These are phyloP conservation scores for Stemphylium beticola DNA, from an alignment of 2,329 filamentous ascomycete species.

Conservation along the genomic window DNA sequence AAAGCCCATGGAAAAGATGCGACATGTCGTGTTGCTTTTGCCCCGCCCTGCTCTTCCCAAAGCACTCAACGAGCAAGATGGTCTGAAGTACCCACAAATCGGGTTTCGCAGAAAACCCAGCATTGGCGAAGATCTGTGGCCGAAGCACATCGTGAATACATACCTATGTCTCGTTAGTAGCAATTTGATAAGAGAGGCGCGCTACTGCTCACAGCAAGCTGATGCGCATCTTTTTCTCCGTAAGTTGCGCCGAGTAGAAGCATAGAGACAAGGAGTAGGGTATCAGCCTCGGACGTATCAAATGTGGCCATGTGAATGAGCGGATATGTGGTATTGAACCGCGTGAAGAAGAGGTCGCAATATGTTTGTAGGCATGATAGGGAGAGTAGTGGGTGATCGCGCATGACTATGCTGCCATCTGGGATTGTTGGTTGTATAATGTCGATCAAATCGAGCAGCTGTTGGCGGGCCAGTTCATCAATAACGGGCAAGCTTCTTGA, in stretches of 20 bases:
- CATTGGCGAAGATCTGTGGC: slow-evolving; percentile 64
- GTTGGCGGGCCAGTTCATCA: slow-evolving; percentile 51
- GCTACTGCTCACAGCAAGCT: slow-evolving; percentile 56
- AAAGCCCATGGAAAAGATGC: slow-evolving; percentile 63
- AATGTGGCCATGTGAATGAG: slow-evolving; percentile 66
- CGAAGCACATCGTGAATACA: slow-evolving; percentile 67
- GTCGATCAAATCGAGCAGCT: slow-evolving; percentile 60
- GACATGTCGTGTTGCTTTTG: slow-evolving; percentile 69
- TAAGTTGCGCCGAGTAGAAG: slow-evolving; percentile 68
- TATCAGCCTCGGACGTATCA: slow-evolving; percentile 56
- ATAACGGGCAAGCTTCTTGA: slow-evolving; percentile 46
- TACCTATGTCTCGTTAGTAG: slow-evolving; percentile 41
- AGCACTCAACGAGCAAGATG: slow-evolving; percentile 68
- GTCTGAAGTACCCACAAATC: slow-evolving; percentile 67
- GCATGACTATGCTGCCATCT: slow-evolving; percentile 55
- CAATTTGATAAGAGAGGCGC: slow-evolving; percentile 6
- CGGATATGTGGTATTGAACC: slow-evolving; percentile 67
- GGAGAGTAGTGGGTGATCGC: slow-evolving; percentile 60
- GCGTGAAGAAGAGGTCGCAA: slow-evolving; percentile 65
- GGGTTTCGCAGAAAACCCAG: slow-evolving; percentile 64
- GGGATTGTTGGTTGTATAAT: slow-evolving; percentile 57
- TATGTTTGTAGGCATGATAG: slow-evolving; percentile 61
- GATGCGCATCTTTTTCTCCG: slow-evolving; percentile 63
- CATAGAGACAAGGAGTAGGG: slow-evolving; percentile 61
- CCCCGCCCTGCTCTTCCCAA: slow-evolving; percentile 67